Conservation (phyloP, 129 eudicot species). For the Tagetes erecta region DNA sequence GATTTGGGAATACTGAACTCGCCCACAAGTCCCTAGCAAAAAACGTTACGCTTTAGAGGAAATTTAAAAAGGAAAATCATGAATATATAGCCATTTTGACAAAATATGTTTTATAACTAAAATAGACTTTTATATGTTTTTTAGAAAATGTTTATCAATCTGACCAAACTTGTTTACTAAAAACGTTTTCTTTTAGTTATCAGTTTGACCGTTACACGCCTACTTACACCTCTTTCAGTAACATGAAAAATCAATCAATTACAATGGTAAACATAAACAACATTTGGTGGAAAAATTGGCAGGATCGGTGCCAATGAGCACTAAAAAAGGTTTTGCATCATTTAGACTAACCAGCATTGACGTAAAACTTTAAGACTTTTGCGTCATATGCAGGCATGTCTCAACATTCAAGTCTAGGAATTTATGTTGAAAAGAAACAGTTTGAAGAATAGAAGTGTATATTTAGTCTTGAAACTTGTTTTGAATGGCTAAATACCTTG, state of each 20-base stretch:
- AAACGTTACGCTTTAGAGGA: neutral
- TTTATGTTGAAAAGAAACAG: neutral
- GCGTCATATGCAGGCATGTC: neutral
- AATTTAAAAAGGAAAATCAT: neutral
- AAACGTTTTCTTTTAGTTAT: neutral
- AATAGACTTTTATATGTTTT: neutral
- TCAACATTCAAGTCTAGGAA: neutral
- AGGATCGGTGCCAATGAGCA: neutral
- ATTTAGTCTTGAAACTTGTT: neutral
- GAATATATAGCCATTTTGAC: neutral
- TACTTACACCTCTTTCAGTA: neutral
- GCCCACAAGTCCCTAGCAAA: slow-evolving; percentile 45
- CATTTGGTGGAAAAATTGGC: neutral
- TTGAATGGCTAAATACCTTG: slow-evolving; percentile 39
- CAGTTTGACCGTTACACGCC: neutral
- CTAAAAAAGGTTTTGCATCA: neutral
- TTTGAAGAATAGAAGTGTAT: neutral
- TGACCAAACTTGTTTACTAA: neutral
- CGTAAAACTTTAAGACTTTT: neutral
- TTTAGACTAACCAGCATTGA: neutral
- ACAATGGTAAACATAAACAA: neutral
- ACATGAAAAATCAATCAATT: neutral
- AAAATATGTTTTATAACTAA: neutral
- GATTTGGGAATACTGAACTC: slow-evolving; percentile 53
- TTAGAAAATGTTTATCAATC: neutral